phyloP scores from a whole-genome alignment of 2,329 filamentous ascomycete species.

The Arachnomyces sp. region DNA sequence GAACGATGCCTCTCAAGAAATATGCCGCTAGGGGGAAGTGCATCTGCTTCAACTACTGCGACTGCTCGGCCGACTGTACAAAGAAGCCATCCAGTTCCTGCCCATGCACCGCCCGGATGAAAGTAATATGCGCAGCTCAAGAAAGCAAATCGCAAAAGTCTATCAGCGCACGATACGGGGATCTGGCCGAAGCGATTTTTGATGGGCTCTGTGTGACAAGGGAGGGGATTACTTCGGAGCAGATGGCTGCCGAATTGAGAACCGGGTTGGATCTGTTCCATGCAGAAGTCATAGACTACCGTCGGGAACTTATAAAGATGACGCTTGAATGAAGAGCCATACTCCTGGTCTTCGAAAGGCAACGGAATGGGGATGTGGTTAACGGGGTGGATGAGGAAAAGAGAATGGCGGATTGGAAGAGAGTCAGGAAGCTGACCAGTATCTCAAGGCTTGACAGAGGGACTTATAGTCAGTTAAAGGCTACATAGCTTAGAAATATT shows the following conservation, averaged over 20 bases:
- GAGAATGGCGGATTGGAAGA: no score
- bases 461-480: no score
- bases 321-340: no score
- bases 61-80: constrained; percentile 28
- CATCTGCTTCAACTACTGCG: constrained; percentile 26
- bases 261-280: constrained; percentile 19
- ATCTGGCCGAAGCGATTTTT: constrained; percentile 24
- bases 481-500: no score
- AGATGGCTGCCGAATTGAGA: constrained; percentile 18
- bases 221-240: constrained; percentile 14
- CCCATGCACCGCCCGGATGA: constrained; percentile 28
- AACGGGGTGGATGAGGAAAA: no score
- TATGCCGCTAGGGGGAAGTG: constrained; percentile 27
- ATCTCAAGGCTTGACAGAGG: no score
- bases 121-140: constrained; percentile 20
- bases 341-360: no score
- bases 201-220: constrained; percentile 21
- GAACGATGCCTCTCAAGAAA: constrained; percentile 16
- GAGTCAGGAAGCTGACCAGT: no score
- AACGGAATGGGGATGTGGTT: no score
- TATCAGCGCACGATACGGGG: constrained; percentile 19
- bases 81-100: constrained; percentile 21
- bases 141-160: constrained; percentile 11
- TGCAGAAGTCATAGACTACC: constrained; percentile 24
- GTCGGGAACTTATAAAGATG: constrained; percentile 4